Base-by-base conservation (phyloP, 1,284 basidiomycete species). In the Cutaneotrichosporon cavernicola region DNA sequence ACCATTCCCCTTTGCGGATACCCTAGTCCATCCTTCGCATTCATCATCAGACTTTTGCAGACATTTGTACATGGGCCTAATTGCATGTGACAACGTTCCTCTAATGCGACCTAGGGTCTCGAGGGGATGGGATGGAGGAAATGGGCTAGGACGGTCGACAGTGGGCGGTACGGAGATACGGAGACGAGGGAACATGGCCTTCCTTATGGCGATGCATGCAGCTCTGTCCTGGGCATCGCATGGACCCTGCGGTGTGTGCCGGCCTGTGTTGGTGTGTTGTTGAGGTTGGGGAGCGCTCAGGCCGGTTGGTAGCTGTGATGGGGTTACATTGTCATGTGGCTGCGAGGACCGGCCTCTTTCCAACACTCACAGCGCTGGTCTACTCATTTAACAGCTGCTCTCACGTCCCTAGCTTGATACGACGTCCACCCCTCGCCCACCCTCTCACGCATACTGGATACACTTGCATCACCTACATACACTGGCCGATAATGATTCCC, bases 391-490 rank as follows among this genome's bases (percentile, higher is more conserved):
- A 26, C 26, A 26, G 26, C 26, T 26, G 26, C 26, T 26, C 26
- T 26, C 26, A 26, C 26, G 26, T 26, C 3, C 26, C 26, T 2
- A 26, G 26, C 26, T 26, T 26, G 26, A 3, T 26, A 26, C 26
- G 26, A 26, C 26, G 26, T 26, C 26, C 26, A 26, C 26, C 26
- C 26, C 26, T 26, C 26, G 34, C 34, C 34, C 34, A 36, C 26
- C 26, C 26, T 26, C 26, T 26, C 34, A 36, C 43, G 51, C 26
- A 53, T 53, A 53, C 51, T 53, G 51, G 51, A 53, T 53, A 53
- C 51, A 53, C 30, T 53, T 53, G 51, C 51, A 53, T 53, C 51
- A 53, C 51, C 51, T 53, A 53, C 51, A 53, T 53, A 53, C 51
- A 53, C 51, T 53, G 51, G 49, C 49, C 49, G 49, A 51, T 51